Evolutionary conservation across 2,329 filamentous ascomycete species (phyloP).

Genomic region (Penicillium sp.): DNA sequence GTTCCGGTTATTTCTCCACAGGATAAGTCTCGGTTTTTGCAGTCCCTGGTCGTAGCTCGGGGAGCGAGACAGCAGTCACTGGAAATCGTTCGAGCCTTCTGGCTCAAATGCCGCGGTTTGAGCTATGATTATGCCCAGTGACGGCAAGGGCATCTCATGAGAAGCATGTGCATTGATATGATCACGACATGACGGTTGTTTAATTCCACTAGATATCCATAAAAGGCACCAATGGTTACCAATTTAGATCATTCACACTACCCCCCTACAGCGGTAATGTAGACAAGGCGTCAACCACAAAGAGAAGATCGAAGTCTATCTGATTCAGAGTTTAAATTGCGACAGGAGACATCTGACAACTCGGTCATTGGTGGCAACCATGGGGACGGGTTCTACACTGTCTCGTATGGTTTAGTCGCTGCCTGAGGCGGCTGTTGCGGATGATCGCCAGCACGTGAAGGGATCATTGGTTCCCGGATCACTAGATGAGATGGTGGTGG

Average conservation of each 20-base stretch:
- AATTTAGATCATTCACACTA: background rate
- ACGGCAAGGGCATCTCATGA: slow-evolving; percentile 5
- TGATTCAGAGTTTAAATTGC: no score
- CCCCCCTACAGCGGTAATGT: background rate
- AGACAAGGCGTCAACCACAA: no score
- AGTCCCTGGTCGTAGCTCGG: slow-evolving; percentile 43
- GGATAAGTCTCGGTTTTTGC: slow-evolving; percentile 48
- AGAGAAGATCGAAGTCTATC: no score
- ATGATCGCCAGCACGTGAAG: slow-evolving; percentile 1
- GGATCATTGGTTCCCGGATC: background rate
- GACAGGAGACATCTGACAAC: no score
- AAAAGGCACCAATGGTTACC: background rate
- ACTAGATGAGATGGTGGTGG: background rate
- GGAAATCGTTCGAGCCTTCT: slow-evolving; percentile 47
- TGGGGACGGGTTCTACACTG: no score
- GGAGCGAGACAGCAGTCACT: slow-evolving; percentile 43
- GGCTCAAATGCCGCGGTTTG: slow-evolving; percentile 49
- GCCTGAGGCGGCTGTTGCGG: background rate
- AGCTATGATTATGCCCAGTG: slow-evolving; percentile 45
- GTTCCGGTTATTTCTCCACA: slow-evolving; percentile 35
- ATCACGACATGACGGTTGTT: background rate
- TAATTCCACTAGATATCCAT: background rate
- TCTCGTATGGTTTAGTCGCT: no score
- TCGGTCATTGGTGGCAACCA: no score
- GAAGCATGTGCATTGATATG: background rate